A percentile compares a stretch with the other conserved stretches of the same genome.
These are phyloP conservation scores for Monosporascus sp. DNA, from an alignment of 2,329 filamentous ascomycete genomes.

Conservation along the genomic window DNA sequence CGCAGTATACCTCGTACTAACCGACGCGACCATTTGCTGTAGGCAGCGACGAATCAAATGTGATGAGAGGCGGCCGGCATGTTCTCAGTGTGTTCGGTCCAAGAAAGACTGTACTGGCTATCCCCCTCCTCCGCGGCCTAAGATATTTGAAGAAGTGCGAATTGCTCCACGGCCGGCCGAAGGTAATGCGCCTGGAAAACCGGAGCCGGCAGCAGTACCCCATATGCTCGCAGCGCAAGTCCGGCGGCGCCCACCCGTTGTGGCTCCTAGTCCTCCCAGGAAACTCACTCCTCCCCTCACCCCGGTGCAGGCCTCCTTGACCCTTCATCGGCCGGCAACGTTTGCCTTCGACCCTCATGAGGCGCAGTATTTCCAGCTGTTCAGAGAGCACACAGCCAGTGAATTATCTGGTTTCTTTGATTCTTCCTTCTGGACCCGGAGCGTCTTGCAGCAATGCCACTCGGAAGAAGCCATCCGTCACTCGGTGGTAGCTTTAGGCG, in stretches of 20 bases:
- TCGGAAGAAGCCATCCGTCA: slow-evolving; percentile 56
- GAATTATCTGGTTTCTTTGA: slow-evolving; percentile 65
- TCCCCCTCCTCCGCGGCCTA: slow-evolving; percentile 48
- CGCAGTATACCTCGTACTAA: not conserved
- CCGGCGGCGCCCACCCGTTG: slow-evolving; percentile 4
- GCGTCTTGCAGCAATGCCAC: slow-evolving; percentile 60
- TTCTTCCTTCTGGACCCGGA: slow-evolving; percentile 58
- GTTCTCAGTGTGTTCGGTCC: slow-evolving; percentile 54
- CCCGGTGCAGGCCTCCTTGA: slow-evolving; percentile 22
- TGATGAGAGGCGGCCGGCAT: slow-evolving; percentile 57
- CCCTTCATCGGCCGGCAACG: slow-evolving; percentile 39
- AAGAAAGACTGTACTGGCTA: slow-evolving; percentile 58
- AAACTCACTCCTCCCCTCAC: slow-evolving; percentile 29
- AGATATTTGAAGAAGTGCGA: slow-evolving; percentile 38
- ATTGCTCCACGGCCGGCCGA: slow-evolving; percentile 21
- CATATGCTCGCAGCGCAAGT: slow-evolving; percentile 6
- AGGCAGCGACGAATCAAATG: slow-evolving; percentile 61
- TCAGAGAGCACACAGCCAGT: slow-evolving; percentile 54
- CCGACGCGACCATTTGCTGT: not conserved
- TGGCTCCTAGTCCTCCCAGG: not conserved
- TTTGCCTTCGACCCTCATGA: slow-evolving; percentile 49
- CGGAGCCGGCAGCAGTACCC: not conserved
- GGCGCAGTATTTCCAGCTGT: slow-evolving; percentile 56
- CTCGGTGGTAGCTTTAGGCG: slow-evolving; percentile 60
- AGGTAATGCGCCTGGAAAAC: not conserved